Conservation (phyloP, 2,329 filamentous ascomycete genomes). For the Drechslera avenae region DNA sequence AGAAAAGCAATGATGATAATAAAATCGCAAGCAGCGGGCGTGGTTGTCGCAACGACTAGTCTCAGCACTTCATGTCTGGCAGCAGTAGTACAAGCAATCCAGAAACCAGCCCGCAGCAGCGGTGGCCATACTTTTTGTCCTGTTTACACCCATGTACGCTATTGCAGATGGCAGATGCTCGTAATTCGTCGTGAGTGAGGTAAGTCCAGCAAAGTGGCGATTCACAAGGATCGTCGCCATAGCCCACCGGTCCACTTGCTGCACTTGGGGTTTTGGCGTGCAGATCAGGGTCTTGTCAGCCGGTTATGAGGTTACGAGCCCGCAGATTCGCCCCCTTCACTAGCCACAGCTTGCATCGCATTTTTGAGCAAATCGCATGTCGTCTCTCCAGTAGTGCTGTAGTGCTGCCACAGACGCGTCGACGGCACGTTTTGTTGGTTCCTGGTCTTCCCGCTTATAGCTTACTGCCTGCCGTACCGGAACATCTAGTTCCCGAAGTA, state of each 20-base stretch:
- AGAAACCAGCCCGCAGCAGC: slow-evolving; percentile 6
- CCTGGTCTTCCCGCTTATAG: no score
- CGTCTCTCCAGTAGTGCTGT: slow-evolving; percentile 5
- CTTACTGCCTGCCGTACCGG: no score
- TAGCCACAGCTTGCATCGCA: slow-evolving; percentile 35
- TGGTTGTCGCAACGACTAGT: slow-evolving; percentile 7
- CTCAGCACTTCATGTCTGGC: slow-evolving; percentile 24
- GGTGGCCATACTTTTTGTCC: slow-evolving; percentile 22
- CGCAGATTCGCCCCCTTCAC: slow-evolving; percentile 32
- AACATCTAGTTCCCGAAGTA: no score
- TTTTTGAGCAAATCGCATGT: slow-evolving; percentile 25
- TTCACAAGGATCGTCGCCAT: slow-evolving; percentile 29
- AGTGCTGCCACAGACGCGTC: neutral
- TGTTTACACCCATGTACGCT: slow-evolving; percentile 22
- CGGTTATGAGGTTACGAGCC: slow-evolving; percentile 11
- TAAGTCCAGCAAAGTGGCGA: slow-evolving; percentile 26
- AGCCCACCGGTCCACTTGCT: slow-evolving; percentile 24
- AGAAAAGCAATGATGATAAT: slow-evolving; percentile 11
- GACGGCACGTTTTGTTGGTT: neutral
- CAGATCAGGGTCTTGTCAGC: slow-evolving; percentile 35
- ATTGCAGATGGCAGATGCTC: slow-evolving; percentile 7
- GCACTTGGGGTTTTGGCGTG: slow-evolving; percentile 16
- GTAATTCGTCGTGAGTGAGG: slow-evolving; percentile 18
- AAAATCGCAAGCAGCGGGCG: slow-evolving; percentile 6
- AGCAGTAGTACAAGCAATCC: neutral